Conservation (phyloP, 768 basidiomycete genomes). For the Mycena floridula region DNA sequence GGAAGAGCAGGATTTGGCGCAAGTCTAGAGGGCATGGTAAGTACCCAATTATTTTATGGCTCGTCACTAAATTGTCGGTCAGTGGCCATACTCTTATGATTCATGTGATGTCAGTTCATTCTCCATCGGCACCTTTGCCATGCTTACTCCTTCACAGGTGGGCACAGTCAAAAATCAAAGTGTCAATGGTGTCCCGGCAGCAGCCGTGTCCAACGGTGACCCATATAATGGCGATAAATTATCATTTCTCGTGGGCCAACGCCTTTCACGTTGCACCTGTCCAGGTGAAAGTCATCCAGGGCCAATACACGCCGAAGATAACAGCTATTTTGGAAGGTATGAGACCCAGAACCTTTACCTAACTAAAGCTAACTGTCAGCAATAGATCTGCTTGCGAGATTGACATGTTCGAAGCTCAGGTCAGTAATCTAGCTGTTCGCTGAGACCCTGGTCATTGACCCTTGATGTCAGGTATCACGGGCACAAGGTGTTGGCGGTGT, state of each 20-base stretch:
- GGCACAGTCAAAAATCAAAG: slow-evolving; percentile 76
- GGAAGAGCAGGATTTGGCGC: slow-evolving; percentile 71
- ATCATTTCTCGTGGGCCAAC: slow-evolving; percentile 60
- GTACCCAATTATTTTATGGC: slow-evolving; percentile 18
- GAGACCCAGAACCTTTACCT: too few species aligned
- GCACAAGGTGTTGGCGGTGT: slow-evolving; percentile 62
- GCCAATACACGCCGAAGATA: too few species aligned
- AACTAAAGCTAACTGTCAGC: too few species aligned
- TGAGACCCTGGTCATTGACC: too few species aligned
- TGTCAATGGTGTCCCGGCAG: slow-evolving; percentile 36
- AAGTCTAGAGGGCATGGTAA: slow-evolving; percentile 54
- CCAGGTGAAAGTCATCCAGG: slow-evolving; percentile 54
- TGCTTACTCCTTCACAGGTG: too few species aligned
- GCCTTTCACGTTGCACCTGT: slow-evolving; percentile 63
- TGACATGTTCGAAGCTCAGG: slow-evolving; percentile 84
- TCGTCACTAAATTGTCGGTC: slow-evolving; percentile 58
- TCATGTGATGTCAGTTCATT: slow-evolving; percentile 74
- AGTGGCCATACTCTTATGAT: slow-evolving; percentile 68
- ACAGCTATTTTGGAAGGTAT: slow-evolving; percentile 78
- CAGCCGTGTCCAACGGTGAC: slow-evolving; percentile 38
- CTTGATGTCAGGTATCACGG: slow-evolving; percentile 19
- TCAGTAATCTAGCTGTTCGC: slow-evolving; percentile 6
- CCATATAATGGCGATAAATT: slow-evolving; percentile 30
- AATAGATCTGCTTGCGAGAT: slow-evolving; percentile 86
- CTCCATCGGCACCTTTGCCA: too few species aligned